These are phyloP conservation scores for Penicillium egyptiacum DNA, from an alignment of 495 filamentous ascomycete species.

Conservation along the genomic window DNA sequence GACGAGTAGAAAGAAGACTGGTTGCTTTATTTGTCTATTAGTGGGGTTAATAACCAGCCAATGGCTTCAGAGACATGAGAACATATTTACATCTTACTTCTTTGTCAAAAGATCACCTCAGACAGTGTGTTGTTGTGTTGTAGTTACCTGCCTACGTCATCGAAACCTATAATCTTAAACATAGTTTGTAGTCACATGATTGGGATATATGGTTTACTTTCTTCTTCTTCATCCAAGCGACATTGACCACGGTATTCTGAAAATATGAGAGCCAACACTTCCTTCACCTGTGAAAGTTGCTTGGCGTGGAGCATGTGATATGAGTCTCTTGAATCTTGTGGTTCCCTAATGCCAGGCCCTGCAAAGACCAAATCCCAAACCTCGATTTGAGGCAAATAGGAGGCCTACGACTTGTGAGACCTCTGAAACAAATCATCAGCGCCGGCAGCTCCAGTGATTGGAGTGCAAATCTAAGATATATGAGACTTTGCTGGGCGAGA, in stretches of 20 bases:
- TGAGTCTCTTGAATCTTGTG: not conserved
- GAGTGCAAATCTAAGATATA: constrained; percentile 1
- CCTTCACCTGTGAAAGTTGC: not conserved
- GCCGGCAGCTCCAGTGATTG: not conserved
- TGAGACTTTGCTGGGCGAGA: not conserved
- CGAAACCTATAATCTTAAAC: not conserved
- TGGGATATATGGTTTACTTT: not conserved
- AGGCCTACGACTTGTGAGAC: not conserved
- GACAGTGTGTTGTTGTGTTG: not conserved
- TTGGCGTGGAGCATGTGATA: not conserved
- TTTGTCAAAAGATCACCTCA: not conserved
- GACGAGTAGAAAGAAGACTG: not conserved
- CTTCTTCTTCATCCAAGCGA: no score
- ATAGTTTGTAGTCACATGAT: not conserved
- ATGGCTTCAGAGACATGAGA: not conserved
- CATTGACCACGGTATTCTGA: not conserved
- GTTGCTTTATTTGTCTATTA: not conserved
- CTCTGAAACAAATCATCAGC: constrained; percentile 14
- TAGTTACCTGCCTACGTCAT: not conserved
- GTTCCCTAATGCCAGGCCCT: not conserved
- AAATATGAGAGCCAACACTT: not conserved
- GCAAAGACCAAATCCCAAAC: not conserved
- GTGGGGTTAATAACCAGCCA: not conserved
- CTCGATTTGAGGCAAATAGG: not conserved
- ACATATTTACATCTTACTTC: not conserved